Evolutionary conservation across 805 yeast species (phyloP), one percentile per base, ranked within the genome.

Genomic region (Maudiozyma pseudohumilis): DNA sequence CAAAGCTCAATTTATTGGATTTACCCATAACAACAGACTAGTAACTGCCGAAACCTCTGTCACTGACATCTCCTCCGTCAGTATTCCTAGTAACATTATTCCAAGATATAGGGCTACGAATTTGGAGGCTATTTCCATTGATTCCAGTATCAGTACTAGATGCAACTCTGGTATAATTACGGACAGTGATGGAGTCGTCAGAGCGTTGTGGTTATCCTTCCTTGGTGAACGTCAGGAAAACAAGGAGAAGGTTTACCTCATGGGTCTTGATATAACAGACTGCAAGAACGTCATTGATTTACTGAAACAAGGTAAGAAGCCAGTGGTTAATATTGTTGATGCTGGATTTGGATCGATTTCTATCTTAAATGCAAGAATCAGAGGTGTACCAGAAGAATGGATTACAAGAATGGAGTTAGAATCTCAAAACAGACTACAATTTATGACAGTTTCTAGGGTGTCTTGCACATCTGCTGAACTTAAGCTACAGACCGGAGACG

Each of bases 321-420:
- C 89, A 5, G 64, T 69, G 21, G 66, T 77, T 29, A 69, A 81
- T 42, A 76, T 85, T 34, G 68, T 88, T 35, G 95, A 87, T 52
- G 80, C 84, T 26, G 96, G 85, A 50, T 77, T 85, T 48, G 70
- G 72, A 12, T 68, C 87, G 0, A 65, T 81, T 24, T 71, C 84
- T 2, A 65, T 86, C 18, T 70, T 77, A 19, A 80, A 75, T 51
- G 94, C 94, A 2, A 75, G 95, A 59, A 73, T 83, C 32, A 70
- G 84, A 51, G 94, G 94, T n/a, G 94, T 87, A 17, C 74, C 92
- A 0, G 89, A 83, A 48, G 75, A 74, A 30, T 86, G 94, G 94
- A 80, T 88, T 42, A 52, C 66, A 25, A 68, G 66, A 43, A 70
- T 84, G 53, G 94, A 84, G 55, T 66, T 70, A 19, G 70, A 68